Evolutionary conservation across 2,329 filamentous ascomycete genomes (phyloP), one percentile per base, ranked within the genome.

Genomic region (Phialophora macrospora): DNA sequence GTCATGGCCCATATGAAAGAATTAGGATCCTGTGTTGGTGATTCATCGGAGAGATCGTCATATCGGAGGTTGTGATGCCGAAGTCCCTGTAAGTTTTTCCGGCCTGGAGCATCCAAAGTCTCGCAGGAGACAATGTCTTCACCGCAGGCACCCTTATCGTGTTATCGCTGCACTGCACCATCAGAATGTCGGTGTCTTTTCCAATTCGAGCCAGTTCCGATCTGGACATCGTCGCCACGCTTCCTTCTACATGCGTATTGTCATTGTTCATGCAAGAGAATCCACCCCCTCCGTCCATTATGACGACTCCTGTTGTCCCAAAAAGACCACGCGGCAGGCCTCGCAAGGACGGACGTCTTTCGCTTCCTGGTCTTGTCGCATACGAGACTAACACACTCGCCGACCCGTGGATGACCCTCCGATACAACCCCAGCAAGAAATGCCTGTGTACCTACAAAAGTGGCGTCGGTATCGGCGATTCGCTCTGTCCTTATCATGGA

Each of bases 401-500:
- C 22, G 30, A 20, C 2, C 30, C 48, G 32, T 52, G 48, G 20
- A 17, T 60, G 11, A 60, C n/a, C 48, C 58, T 60, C 7, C 48
- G 24, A 4, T 60, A 60, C 46, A 49, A 48, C 22, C 57, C 57
- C 7, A 9, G 28, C 22, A 55, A 51, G 7, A 46, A 55, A 26
- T 68, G 66, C 46, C 51, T 65, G 38, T 68, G 66, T 55, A 17
- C 30, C 17, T 4, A 41, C 20, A 7, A 30, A 28, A 46, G 8
- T 8, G 20, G n/a, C 14, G 38, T 48, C 12, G 8, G 48, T n/a
- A 34, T 58, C 30, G 54, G 52, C 3, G 26, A 30, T 11, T 24
- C 55, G n/a, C 14, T 65, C 20, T 68, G 66, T 41, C 62, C 66
- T 20, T 22, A 30, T n/a, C 66, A 68, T 46, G 60, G 63, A 20